A percentile compares a stretch with the other conserved stretches of the same genome.
Evolutionary conservation across 257 asterid species (phyloP).

Genomic region (Rhazya stricta): DNA sequence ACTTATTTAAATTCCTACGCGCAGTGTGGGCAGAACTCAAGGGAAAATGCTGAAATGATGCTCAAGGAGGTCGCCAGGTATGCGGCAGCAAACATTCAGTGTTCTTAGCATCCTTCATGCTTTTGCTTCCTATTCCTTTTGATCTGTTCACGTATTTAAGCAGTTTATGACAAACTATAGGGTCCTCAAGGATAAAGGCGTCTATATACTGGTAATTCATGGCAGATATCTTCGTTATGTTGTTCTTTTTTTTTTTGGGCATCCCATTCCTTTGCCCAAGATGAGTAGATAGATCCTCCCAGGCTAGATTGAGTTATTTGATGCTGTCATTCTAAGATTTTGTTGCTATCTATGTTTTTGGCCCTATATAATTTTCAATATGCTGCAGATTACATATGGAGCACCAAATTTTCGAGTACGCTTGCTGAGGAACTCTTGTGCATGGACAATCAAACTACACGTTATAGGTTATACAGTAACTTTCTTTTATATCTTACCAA

Average conservation of each 20-base stretch:
- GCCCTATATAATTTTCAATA: constrained; percentile 4
- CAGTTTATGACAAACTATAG: constrained; percentile 66
- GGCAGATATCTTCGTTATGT: neutral
- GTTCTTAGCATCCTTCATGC: constrained; percentile 21
- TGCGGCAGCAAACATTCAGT: constrained; percentile 11
- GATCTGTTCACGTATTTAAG: constrained; percentile 50
- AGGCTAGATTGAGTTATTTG: neutral
- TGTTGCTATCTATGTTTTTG: no score
- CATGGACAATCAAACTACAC: constrained; percentile 62
- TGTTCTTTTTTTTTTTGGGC: no score
- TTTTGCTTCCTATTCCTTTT: constrained; percentile 30
- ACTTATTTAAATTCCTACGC: constrained; percentile 15
- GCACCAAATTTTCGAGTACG: constrained; percentile 57
- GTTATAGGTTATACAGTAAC: constrained; percentile 41
- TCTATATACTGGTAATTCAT: constrained; percentile 56
- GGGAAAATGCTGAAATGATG: constrained; percentile 62
- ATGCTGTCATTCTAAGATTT: no score
- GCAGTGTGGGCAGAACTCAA: constrained; percentile 64
- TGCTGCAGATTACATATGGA: constrained; percentile 69
- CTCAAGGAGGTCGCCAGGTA: constrained; percentile 72
- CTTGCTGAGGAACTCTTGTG: constrained; percentile 41
- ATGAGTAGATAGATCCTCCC: neutral
- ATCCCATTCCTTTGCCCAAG: neutral
- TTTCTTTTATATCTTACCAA: neutral
- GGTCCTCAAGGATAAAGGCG: constrained; percentile 82